These are phyloP conservation scores for Solanum sejunctum DNA, from an alignment of 257 asterid genomes.

Conservation along the genomic window DNA sequence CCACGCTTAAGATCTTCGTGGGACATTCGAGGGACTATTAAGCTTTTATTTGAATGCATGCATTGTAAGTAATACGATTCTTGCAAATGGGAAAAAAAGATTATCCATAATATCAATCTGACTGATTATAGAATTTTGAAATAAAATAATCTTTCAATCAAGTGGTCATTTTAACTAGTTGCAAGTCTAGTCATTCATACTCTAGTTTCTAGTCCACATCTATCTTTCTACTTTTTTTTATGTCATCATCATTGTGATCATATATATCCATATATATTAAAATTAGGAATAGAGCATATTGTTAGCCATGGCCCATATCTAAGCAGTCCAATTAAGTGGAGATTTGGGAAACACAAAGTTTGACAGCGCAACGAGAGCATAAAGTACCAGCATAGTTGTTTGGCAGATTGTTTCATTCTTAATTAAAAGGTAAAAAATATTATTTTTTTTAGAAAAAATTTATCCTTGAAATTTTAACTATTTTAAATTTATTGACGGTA, in stretches of 20 bases:
- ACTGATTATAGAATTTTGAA: background rate
- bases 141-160: background rate
- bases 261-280: background rate
- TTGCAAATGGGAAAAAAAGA: background rate
- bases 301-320: background rate
- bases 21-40: background rate
- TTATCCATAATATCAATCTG: background rate
- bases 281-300: background rate
- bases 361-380: background rate
- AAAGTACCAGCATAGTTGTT: background rate
- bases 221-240: background rate
- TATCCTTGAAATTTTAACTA: no score
- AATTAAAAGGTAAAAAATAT: no score
- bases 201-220: background rate
- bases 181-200: slow-evolving; percentile 26
- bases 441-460: no score
- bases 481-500: no score
- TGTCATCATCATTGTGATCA: slow-evolving; percentile 2
- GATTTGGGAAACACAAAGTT: background rate
- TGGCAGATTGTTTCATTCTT: no score
- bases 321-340: background rate
- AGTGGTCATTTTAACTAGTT: slow-evolving; percentile 9
- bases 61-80: background rate
- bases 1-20: slow-evolving; percentile 9
- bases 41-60: background rate